Evolutionary conservation across 805 yeast genomes (phyloP).

Genomic region (Candida pini): DNA sequence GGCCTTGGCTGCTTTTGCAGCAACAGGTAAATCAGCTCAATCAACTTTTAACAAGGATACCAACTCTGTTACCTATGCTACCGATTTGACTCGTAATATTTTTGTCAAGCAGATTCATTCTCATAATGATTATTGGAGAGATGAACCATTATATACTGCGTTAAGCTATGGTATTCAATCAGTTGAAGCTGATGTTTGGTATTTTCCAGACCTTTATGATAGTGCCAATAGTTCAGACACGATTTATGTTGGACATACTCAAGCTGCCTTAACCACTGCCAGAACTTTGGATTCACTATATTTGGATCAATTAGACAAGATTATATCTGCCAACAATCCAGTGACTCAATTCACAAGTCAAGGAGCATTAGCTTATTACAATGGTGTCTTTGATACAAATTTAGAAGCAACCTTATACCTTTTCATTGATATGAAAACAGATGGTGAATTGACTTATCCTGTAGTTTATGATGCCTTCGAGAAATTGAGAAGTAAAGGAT

Average conservation of each 20-base stretch:
- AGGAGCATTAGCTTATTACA: slow-evolving; percentile 6
- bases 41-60: no score
- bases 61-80: no score
- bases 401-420: slow-evolving; percentile 50
- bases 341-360: slow-evolving; percentile 17
- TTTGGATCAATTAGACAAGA: slow-evolving; percentile 43
- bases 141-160: slow-evolving; percentile 42
- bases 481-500: slow-evolving; percentile 42
- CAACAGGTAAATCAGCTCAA: no score
- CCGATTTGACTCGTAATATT: slow-evolving; percentile 21
- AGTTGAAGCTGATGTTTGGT: slow-evolving; percentile 54
- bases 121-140: slow-evolving; percentile 56
- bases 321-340: slow-evolving; percentile 46
- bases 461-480: slow-evolving; percentile 39
- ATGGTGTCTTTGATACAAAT: slow-evolving; percentile 34
- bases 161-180: slow-evolving; percentile 41
- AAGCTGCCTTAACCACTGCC: slow-evolving; percentile 36
- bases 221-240: slow-evolving; percentile 19
- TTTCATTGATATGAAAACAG: slow-evolving; percentile 60
- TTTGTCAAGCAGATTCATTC: slow-evolving; percentile 37
- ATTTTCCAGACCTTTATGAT: slow-evolving; percentile 29
- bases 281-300: slow-evolving; percentile 47
- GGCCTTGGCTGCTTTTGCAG: no score
- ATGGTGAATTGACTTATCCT: slow-evolving; percentile 45
- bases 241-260: slow-evolving; percentile 60